A percentile compares a stretch with the other conserved stretches of the same genome.
Evolutionary conservation across 2,329 filamentous ascomycete species (phyloP).

Genomic region (Phyllosticta capitalensis): DNA sequence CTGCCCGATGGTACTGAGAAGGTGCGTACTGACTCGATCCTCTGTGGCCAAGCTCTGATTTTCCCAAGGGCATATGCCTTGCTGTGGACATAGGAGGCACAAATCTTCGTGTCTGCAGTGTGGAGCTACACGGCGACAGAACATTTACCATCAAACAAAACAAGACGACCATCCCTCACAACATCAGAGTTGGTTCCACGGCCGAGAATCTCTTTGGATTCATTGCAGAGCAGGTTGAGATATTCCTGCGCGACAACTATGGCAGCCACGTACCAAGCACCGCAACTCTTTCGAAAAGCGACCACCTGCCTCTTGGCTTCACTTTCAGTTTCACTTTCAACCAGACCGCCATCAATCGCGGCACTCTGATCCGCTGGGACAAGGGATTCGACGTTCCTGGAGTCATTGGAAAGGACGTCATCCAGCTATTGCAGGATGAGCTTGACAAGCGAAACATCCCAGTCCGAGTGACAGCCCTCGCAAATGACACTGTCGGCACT

Average conservation of each 20-base stretch:
- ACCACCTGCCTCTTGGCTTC: slow-evolving; percentile 73
- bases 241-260: slow-evolving; percentile 83
- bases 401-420: slow-evolving; percentile 83
- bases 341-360: slow-evolving; percentile 88
- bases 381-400: slow-evolving; percentile 94
- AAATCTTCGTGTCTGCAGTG: slow-evolving; percentile 89
- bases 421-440: slow-evolving; percentile 76
- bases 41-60: background rate
- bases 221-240: slow-evolving; percentile 82
- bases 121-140: slow-evolving; percentile 68
- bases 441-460: slow-evolving; percentile 65
- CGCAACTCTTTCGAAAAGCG: slow-evolving; percentile 15
- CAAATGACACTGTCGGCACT: slow-evolving; percentile 91
- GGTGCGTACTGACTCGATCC: background rate
- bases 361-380: slow-evolving; percentile 88
- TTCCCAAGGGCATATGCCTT: slow-evolving; percentile 66
- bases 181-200: slow-evolving; percentile 68
- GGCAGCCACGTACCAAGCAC: background rate
- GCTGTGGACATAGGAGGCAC: slow-evolving; percentile 95
- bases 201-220: slow-evolving; percentile 89
- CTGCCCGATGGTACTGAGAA: slow-evolving; percentile 5
- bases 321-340: slow-evolving; percentile 94
- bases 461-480: slow-evolving; percentile 73
- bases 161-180: slow-evolving; percentile 90
- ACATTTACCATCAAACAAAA: slow-evolving; percentile 65